These are phyloP conservation scores for Claviceps africana DNA, from an alignment of 2,329 filamentous ascomycete species.

Conservation along the genomic window DNA sequence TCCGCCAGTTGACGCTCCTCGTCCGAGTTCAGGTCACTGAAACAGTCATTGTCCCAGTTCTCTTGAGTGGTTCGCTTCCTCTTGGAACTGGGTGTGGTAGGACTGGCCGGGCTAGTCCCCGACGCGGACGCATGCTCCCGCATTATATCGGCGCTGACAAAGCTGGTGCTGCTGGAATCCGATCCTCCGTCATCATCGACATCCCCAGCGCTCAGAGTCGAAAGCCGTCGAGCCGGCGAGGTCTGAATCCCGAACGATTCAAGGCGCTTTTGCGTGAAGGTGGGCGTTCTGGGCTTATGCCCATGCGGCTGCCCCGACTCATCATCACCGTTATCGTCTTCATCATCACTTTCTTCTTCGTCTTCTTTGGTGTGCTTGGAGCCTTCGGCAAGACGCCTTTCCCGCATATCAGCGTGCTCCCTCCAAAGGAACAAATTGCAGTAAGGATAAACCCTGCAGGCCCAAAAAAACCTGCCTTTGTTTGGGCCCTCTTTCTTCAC, in stretches of 20 bases:
- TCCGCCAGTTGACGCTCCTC: constrained; percentile 23
- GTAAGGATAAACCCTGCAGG: constrained; percentile 21
- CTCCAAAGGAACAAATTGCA: constrained; percentile 33
- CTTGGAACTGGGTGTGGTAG: constrained; percentile 11
- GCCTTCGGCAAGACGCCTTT: constrained; percentile 12
- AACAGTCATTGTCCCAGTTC: constrained; percentile 13
- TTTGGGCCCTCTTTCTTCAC: constrained; percentile 25
- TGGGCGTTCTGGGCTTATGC: constrained; percentile 13
- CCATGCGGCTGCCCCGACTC: not conserved
- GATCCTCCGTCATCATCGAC: not conserved
- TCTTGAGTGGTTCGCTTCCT: constrained; percentile 16
- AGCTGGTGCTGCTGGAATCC: not conserved
- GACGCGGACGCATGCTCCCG: not conserved
- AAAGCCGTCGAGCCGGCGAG: constrained; percentile 10
- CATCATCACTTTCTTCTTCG: not conserved
- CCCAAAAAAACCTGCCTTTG: constrained; percentile 28
- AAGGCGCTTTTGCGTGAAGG: constrained; percentile 16
- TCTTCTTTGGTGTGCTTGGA: not conserved
- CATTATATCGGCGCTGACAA: not conserved
- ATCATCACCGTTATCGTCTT: not conserved
- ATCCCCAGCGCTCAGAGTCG: not conserved
- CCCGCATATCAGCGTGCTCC: constrained; percentile 21
- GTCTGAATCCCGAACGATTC: constrained; percentile 17
- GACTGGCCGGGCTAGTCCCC: not conserved
- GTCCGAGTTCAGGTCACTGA: constrained; percentile 24